Evolutionary conservation across 257 asterid genomes (phyloP).

Genomic region (Solanum raphanifolium): DNA sequence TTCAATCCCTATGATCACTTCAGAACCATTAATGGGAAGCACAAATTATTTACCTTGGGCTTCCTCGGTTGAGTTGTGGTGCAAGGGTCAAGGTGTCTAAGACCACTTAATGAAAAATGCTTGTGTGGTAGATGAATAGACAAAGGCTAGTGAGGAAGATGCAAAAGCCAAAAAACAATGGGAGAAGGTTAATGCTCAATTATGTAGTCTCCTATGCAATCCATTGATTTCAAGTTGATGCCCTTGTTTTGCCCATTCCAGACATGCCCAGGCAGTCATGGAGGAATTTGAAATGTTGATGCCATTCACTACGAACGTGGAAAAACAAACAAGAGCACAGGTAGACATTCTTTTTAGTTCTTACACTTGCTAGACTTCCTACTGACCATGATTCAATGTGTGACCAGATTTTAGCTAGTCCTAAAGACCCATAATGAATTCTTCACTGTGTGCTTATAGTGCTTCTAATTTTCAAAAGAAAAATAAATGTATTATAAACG

Average conservation of each 20-base stretch:
- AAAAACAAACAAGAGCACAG: background rate
- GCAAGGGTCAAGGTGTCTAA: background rate
- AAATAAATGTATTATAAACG: background rate
- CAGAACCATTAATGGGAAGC: background rate
- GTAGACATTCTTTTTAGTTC: background rate
- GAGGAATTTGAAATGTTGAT: background rate
- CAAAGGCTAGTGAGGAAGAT: background rate
- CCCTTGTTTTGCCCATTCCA: background rate
- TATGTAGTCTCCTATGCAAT: background rate
- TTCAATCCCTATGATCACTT: background rate
- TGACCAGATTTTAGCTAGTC: background rate
- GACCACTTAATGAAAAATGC: background rate
- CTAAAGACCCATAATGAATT: background rate
- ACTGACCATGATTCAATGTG: background rate
- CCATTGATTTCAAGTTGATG: background rate
- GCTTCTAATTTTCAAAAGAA: background rate
- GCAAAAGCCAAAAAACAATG: background rate
- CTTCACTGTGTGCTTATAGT: background rate
- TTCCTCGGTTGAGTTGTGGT: background rate
- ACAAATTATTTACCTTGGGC: background rate
- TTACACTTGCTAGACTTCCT: background rate
- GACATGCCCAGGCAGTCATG: background rate
- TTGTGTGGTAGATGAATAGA: background rate
- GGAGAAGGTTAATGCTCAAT: background rate
- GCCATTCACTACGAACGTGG: background rate